Conservation (phyloP, 2,329 filamentous ascomycete species). For the Ophiostoma quercus region DNA sequence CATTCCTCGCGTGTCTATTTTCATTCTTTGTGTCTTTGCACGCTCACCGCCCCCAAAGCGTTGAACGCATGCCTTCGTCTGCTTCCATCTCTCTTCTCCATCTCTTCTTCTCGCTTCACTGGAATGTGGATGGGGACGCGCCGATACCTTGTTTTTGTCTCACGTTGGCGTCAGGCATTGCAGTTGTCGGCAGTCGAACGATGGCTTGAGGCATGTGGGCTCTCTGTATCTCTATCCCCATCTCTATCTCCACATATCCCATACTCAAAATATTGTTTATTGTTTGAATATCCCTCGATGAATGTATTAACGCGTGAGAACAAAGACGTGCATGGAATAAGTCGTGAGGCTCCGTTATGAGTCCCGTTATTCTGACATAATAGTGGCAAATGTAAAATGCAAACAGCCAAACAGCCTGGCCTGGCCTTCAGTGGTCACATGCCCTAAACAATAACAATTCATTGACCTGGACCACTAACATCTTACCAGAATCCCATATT, state of each 20-base stretch:
- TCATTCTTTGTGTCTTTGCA: background rate
- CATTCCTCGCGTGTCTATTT: background rate
- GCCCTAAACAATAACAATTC: conserved; percentile 8
- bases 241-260: background rate
- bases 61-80: background rate
- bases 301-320: conserved; percentile 1
- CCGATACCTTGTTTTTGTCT: conserved; percentile 11
- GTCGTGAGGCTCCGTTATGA: conserved; percentile 5
- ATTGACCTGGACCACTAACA: background rate
- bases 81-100: background rate
- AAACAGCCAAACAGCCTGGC: conserved; percentile 9
- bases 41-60: background rate
- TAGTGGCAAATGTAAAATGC: background rate
- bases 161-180: background rate
- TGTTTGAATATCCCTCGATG: background rate
- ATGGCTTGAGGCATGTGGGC: background rate
- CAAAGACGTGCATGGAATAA: background rate
- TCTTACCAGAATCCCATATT: background rate
- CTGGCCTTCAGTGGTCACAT: background rate
- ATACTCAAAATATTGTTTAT: background rate
- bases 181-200: background rate
- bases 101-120: conserved; percentile 1
- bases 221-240: background rate
- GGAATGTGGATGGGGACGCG: conserved; percentile 6
- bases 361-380: background rate